Evolutionary conservation across 441 rosid genomes (phyloP).

Genomic region (Eruca vesicaria): DNA sequence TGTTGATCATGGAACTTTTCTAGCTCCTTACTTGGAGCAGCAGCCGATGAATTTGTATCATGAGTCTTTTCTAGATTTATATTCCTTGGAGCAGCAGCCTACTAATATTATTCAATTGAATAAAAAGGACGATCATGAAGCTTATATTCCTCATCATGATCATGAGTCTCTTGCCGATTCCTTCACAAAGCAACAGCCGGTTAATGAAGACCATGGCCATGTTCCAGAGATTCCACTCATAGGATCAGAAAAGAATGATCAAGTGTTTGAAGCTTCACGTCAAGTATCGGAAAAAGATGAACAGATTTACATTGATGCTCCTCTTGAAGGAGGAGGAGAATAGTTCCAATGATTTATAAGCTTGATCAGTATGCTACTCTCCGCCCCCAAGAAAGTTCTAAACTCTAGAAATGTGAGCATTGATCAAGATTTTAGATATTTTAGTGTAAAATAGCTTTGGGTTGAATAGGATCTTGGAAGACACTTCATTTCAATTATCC

Average conservation of each 20-base stretch:
- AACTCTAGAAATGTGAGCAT: background rate
- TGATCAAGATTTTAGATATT: background rate
- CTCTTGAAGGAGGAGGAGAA: background rate
- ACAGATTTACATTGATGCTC: background rate
- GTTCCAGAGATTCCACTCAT: background rate
- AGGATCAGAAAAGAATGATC: background rate
- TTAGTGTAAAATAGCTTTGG: background rate
- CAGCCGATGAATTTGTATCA: no score
- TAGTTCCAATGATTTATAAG: background rate
- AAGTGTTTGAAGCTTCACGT: background rate
- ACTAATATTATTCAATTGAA: background rate
- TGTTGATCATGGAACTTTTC: no score
- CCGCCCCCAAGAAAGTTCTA: background rate
- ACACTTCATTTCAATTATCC: background rate
- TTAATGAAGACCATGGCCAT: background rate
- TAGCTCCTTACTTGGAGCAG: no score
- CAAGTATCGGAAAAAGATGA: background rate
- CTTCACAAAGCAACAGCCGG: background rate
- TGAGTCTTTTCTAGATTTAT: no score
- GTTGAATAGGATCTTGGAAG: background rate
- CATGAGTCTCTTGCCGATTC: background rate
- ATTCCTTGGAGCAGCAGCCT: background rate
- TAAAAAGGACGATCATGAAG: background rate
- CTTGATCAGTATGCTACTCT: background rate
- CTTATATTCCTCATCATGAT: background rate